Evolutionary conservation across 192 early-diverging fungal species (phyloP), one percentile per base, ranked within the genome.

Genomic region (Rhizoclosmatium globosum): DNA sequence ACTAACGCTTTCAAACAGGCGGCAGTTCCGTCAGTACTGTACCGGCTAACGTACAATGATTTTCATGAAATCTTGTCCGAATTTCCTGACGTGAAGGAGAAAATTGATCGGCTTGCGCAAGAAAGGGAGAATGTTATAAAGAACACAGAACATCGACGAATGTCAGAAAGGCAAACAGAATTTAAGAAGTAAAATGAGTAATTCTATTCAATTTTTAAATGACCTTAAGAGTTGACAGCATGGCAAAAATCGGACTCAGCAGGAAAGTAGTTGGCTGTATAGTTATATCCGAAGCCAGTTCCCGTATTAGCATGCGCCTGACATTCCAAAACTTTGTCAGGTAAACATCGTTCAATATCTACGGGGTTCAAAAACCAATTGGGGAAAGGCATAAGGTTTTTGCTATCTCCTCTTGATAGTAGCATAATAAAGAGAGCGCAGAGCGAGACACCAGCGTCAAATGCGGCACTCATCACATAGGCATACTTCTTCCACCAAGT

Each of bases 401-500:
- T 68, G 7, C 39, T 19, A 19, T 68, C 31, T 13, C 15, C 17
- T 23, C 45, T 46, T 46, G 77, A n/a, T 15, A 68, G 9, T 45
- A 82, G 79, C 48, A 53, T 58, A 0, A 80, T 38, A 59, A 81
- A 13, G n/a, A 77, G 42, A 17, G 71, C n/a, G 60, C 44, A 41
- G 50, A 84, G 59, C 1, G 87, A 88, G 17, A 84, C 82, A 45
- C 91, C 91, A n/a, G 85, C 82, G 80, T 92, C 92, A 60, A 85
- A 76, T 42, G 76, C 89, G 50, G 89, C 89, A 45, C 90, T 90
- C 39, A 91, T 82, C 38, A 92, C 83, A 78, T 92, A 93, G 82
- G 90, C 91, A 81, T 92, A 94, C 79, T 87, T 89, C 44, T 75
- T 66, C 88, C 90, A 91, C 91, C 90, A 90, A 3, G 44, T 53